Base-by-base conservation (phyloP, 164 flowering plant genomes). In the Warburgia ugandensis region DNA sequence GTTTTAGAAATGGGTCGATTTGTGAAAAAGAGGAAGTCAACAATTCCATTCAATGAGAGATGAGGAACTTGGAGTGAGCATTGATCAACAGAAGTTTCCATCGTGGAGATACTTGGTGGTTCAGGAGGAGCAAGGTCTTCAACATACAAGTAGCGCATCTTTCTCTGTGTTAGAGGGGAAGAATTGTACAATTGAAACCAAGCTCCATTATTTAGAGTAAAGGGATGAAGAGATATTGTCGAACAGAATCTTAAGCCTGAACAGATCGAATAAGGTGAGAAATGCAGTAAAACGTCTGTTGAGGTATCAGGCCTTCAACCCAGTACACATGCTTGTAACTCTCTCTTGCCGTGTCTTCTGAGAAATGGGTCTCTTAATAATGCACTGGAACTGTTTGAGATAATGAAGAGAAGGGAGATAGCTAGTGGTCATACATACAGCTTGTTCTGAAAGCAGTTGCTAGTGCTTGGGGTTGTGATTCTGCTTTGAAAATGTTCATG, bases 221-320 rank as follows among this genome's bases (percentile, higher is more conserved):
- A 80, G 54, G 44, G 71, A 82, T 60, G 95, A 81, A 56, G 69
- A 63, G 44, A 30, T 68, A 16, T 55, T 92, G 57, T 85, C 99
- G 1, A 59, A 58, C 23, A 72, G 96, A 60, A 39, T 92, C 29
- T 64, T 92, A 78, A 60, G 50, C 46, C 95, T 92, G 21, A 80
- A 94, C 53, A 74, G 84, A 58, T 53, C 72, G 14, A 88, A 92
- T 62, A 81, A 77, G 72, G 58, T 75, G 10, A 71, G 68, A 37
- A 88, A 96, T 67, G 90, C 85, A 16, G 54, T 81, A 51, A 77
- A 66, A 39, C 66, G 63, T 85, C 99, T 1, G 83, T 92, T 92
- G 73, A 70, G 50, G 55, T 66, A 25, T 66, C 72, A 10, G 79
- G 80, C 40, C 68, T 88, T 29, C 64, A 16, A 21, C 91, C 87